phyloP scores from a whole-genome alignment of 192 early-diverging fungal genomes.

The Anaeromyces robustus region DNA sequence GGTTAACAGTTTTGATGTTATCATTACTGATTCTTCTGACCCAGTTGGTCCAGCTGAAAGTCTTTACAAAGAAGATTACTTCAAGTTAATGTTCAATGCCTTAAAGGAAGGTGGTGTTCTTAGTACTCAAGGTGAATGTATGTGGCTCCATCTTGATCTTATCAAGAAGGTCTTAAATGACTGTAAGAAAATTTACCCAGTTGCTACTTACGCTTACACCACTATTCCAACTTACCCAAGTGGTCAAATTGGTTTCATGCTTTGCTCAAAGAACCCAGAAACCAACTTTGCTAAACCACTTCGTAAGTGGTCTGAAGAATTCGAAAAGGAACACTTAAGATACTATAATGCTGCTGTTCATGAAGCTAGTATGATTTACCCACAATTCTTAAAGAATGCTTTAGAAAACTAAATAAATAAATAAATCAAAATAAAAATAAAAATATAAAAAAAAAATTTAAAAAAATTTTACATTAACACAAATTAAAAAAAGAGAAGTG shows the following conservation, averaged over 20 bases:
- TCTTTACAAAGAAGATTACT: conserved; percentile 84
- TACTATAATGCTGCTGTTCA: conserved; percentile 96
- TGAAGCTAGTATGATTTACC: conserved; percentile 77
- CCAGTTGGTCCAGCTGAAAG: conserved; percentile 94
- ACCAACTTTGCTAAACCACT: conserved; percentile 60
- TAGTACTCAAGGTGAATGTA: conserved; percentile 97
- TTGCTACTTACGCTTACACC: conserved; percentile 84
- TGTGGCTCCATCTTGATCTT: conserved; percentile 88
- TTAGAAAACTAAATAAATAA: too few species aligned
- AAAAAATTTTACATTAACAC: too few species aligned
- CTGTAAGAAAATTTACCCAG: conserved; percentile 69
- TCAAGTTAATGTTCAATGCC: conserved; percentile 81
- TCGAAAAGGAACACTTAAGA: conserved; percentile 64
- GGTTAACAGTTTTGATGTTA: conserved; percentile 79
- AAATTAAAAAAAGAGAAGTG: too few species aligned
- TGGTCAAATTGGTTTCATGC: conserved; percentile 91
- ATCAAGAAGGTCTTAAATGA: conserved; percentile 79
- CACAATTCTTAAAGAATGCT: conserved; percentile 69
- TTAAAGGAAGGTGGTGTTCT: conserved; percentile 81
- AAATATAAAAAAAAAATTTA: too few species aligned
- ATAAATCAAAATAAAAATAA: too few species aligned
- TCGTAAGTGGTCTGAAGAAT: conserved; percentile 55
- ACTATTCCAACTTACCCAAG: conserved; percentile 95
- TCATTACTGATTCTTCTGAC: conserved; percentile 98
- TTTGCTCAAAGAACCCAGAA: conserved; percentile 74